Conservation (phyloP, 768 basidiomycete species). For the Suillus americanus region DNA sequence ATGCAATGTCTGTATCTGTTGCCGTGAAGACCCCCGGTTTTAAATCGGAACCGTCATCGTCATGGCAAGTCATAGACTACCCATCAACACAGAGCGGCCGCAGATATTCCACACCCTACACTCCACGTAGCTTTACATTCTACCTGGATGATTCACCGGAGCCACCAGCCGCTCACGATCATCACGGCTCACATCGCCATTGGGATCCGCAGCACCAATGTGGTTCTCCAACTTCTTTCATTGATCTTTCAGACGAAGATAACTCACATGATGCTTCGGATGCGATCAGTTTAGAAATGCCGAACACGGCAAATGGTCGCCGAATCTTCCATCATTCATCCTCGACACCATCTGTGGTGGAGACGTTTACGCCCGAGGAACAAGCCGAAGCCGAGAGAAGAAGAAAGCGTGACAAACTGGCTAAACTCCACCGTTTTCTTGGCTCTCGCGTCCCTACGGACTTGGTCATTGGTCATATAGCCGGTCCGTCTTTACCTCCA, state of each 20-base stretch:
- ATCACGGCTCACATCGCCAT: constrained; percentile 10
- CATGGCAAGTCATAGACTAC: constrained; percentile 37
- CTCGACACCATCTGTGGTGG: constrained; percentile 47
- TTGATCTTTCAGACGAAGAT: constrained; percentile 70
- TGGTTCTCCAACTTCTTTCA: constrained; percentile 46
- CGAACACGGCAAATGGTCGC: constrained; percentile 24
- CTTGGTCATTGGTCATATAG: constrained; percentile 55
- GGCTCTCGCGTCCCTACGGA: constrained; percentile 77
- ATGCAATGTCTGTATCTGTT: constrained; percentile 31
- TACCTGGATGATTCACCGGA: constrained; percentile 16
- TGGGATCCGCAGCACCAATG: constrained; percentile 15
- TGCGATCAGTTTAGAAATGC: constrained; percentile 30
- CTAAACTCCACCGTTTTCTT: constrained; percentile 81
- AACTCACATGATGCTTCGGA: constrained; percentile 28
- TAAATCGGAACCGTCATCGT: constrained; percentile 25
- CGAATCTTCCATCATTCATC: constrained; percentile 33
- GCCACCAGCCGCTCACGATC: not conserved
- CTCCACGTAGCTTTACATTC: constrained; percentile 43
- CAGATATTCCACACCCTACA: constrained; percentile 57
- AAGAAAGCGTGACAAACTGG: constrained; percentile 73
- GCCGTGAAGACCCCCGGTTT: constrained; percentile 19
- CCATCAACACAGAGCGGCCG: constrained; percentile 34
- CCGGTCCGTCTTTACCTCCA: constrained; percentile 32
- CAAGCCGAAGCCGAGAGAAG: constrained; percentile 61
- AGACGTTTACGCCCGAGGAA: constrained; percentile 50